Evolutionary conservation across 768 basidiomycete species (phyloP).

Genomic region (Kwoniella sp.): DNA sequence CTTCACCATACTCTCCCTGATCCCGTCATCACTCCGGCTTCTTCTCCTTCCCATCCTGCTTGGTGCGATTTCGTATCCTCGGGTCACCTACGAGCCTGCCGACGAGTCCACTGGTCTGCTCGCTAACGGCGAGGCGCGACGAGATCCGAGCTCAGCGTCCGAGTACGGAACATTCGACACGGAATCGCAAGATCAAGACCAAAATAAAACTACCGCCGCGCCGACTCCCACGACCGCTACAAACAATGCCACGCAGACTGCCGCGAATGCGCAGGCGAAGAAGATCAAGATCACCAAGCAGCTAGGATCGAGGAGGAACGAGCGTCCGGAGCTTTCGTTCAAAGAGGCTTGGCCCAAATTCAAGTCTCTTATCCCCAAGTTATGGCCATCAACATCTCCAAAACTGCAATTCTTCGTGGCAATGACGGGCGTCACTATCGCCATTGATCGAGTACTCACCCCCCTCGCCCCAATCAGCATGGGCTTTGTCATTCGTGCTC

Average conservation of each 20-base stretch:
- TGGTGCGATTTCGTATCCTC: slow-evolving; percentile 66
- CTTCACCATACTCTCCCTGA: slow-evolving; percentile 60
- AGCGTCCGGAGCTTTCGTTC: slow-evolving; percentile 64
- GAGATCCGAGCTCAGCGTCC: slow-evolving; percentile 60
- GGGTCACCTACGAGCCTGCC: slow-evolving; percentile 63
- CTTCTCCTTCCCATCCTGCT: slow-evolving; percentile 56
- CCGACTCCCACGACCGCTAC: slow-evolving; percentile 13
- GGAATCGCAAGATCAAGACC: slow-evolving; percentile 7
- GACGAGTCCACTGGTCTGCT: slow-evolving; percentile 56
- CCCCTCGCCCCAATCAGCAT: slow-evolving; percentile 71
- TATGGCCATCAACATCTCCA: slow-evolving; percentile 75
- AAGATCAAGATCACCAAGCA: slow-evolving; percentile 49
- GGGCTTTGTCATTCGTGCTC: slow-evolving; percentile 65
- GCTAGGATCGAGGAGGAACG: slow-evolving; percentile 41
- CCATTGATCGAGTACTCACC: slow-evolving; percentile 77
- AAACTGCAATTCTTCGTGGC: slow-evolving; percentile 72
- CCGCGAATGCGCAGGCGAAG: slow-evolving; percentile 56
- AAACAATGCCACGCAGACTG: slow-evolving; percentile 43
- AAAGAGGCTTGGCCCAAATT: slow-evolving; percentile 69
- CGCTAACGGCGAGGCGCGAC: slow-evolving; percentile 59
- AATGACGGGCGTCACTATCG: slow-evolving; percentile 70
- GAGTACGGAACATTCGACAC: slow-evolving; percentile 62
- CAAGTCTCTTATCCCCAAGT: slow-evolving; percentile 70
- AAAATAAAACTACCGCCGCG: slow-evolving; percentile 6
- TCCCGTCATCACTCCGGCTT: slow-evolving; percentile 38